Percentiles rank a stretch among this genome's conserved stretches.
Evolutionary conservation across 192 early-diverging fungal species (phyloP).

Genomic region (Neocallimastix lanati): DNA sequence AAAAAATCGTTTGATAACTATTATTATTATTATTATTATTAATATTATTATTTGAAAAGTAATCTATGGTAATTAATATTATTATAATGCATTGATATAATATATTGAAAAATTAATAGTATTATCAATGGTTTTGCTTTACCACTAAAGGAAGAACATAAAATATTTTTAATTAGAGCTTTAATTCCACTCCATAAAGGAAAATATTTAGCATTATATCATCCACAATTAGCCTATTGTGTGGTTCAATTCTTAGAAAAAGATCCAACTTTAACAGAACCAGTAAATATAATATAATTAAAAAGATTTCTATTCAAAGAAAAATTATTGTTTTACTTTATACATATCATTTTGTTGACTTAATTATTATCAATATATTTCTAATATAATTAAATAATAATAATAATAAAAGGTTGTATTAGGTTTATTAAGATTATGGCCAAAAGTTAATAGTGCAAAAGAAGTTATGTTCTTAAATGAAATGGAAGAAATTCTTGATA

Average conservation of each 20-base stretch:
- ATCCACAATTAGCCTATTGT: conserved; percentile 93
- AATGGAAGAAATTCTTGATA: conserved; percentile 91
- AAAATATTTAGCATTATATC: conserved; percentile 81
- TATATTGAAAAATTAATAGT: too few relatives aligned
- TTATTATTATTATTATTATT: too few relatives aligned
- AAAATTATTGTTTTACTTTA: too few relatives aligned
- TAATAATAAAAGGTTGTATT: conserved; percentile 45
- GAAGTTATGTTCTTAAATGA: conserved; percentile 99
- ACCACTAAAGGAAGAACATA: conserved; percentile 97
- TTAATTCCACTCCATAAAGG: conserved; percentile 93
- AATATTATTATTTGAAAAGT: too few relatives aligned
- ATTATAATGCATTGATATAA: too few relatives aligned
- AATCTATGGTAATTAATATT: too few relatives aligned
- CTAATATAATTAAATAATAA: too few relatives aligned
- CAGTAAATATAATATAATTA: too few relatives aligned
- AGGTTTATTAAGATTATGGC: conserved; percentile 87
- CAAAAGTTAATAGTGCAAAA: conserved; percentile 96
- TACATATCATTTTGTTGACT: too few relatives aligned
- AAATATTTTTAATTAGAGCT: conserved; percentile 80
- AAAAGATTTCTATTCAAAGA: too few relatives aligned
- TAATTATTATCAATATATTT: too few relatives aligned
- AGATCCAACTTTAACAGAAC: conserved; percentile 76
- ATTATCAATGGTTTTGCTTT: conserved; percentile 99
- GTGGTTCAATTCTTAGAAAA: conserved; percentile 98
- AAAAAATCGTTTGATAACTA: too few relatives aligned